Evolutionary conservation across 805 yeast species (phyloP).

Genomic region (Osmozyma mogii): DNA sequence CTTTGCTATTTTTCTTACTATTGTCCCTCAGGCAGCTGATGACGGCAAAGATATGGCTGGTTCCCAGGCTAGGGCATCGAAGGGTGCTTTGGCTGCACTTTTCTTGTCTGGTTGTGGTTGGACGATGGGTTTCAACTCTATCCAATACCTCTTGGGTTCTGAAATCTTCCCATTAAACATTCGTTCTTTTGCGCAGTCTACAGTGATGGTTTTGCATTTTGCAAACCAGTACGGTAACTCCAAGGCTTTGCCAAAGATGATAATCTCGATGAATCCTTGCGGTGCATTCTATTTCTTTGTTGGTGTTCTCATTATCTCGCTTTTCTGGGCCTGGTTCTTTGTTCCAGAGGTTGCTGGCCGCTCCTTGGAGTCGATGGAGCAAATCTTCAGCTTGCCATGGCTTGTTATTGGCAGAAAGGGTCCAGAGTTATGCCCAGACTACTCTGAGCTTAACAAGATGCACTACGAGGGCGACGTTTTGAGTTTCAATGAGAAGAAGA

Average conservation of each 20-base stretch:
- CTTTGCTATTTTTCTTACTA: slow-evolving; percentile 38
- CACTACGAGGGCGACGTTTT: neutral
- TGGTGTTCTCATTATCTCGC: slow-evolving; percentile 33
- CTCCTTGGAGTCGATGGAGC: slow-evolving; percentile 46
- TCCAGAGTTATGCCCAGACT: slow-evolving; percentile 44
- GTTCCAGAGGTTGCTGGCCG: slow-evolving; percentile 46
- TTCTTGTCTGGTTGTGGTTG: slow-evolving; percentile 48
- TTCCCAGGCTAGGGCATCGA: slow-evolving; percentile 29
- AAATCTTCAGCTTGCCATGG: slow-evolving; percentile 48
- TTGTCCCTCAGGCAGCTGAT: slow-evolving; percentile 37
- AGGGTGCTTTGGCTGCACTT: slow-evolving; percentile 44
- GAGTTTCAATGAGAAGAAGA: neutral
- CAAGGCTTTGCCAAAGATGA: slow-evolving; percentile 46
- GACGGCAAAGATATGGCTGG: slow-evolving; percentile 20
- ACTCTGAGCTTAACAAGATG: slow-evolving; percentile 32
- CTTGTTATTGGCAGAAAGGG: slow-evolving; percentile 50
- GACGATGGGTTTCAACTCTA: slow-evolving; percentile 52
- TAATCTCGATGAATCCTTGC: slow-evolving; percentile 34
- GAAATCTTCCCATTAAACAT: slow-evolving; percentile 47
- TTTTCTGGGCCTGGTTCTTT: slow-evolving; percentile 42
- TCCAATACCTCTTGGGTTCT: slow-evolving; percentile 47
- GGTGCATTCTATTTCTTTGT: slow-evolving; percentile 49
- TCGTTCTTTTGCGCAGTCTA: slow-evolving; percentile 41
- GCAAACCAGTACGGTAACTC: slow-evolving; percentile 52
- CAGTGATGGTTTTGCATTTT: slow-evolving; percentile 49